Percentiles rank a stretch among this genome's conserved stretches.
phyloP scores from a whole-genome alignment of 2,329 filamentous ascomycete genomes.

The Epichloe gansuensis region DNA sequence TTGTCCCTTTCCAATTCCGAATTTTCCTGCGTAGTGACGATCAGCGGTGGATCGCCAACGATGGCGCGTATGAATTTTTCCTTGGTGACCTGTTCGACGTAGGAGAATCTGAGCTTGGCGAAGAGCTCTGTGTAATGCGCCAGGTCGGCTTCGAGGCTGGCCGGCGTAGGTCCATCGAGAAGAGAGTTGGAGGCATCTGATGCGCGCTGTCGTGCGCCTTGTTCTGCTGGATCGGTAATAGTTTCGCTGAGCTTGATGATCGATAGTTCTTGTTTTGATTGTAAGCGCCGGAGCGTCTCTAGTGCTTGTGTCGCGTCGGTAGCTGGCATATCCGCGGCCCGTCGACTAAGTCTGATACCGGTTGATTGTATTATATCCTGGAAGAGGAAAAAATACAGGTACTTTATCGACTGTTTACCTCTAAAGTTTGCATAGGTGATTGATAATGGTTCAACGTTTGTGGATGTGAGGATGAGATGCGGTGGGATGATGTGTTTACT shows the following conservation, averaged over 20 bases:
- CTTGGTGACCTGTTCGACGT: constrained; percentile 96
- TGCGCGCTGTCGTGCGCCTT: constrained; percentile 36
- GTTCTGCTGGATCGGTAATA: constrained; percentile 40
- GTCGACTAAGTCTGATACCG: neutral
- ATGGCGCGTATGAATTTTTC: constrained; percentile 94
- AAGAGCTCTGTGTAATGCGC: constrained; percentile 91
- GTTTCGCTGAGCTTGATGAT: constrained; percentile 69
- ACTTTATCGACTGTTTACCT: neutral
- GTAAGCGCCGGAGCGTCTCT: constrained; percentile 37
- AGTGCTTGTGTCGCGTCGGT: constrained; percentile 29
- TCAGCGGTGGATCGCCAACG: constrained; percentile 75
- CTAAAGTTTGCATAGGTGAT: neutral
- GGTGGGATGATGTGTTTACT: constrained; percentile 7
- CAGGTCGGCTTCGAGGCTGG: constrained; percentile 70
- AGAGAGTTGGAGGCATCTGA: constrained; percentile 60
- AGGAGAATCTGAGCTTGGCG: constrained; percentile 89
- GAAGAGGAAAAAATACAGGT: neutral
- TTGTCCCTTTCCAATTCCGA: constrained; percentile 57
- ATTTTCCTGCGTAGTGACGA: constrained; percentile 76
- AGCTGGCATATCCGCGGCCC: constrained; percentile 16
- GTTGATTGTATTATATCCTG: neutral
- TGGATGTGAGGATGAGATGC: neutral
- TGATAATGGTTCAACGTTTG: neutral
- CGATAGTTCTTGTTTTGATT: constrained; percentile 48
- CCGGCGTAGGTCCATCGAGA: constrained; percentile 56